These are phyloP conservation scores for Cyberlindnera japonica DNA, from an alignment of 805 yeast genomes.

Conservation along the genomic window DNA sequence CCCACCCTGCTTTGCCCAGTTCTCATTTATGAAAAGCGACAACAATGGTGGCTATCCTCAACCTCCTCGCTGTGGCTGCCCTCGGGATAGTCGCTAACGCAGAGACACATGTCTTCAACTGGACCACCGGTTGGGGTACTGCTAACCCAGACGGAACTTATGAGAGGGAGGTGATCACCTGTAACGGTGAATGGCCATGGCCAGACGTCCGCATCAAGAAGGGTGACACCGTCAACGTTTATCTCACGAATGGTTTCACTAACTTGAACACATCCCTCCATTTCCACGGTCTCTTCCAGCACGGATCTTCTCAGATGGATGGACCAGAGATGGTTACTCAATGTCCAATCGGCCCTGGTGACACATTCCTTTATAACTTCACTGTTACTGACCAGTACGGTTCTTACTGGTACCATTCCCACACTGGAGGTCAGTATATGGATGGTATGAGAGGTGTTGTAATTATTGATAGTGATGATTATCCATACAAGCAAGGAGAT, in stretches of 20 bases:
- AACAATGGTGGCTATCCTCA: constrained; percentile 11
- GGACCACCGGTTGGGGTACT: constrained; percentile 59
- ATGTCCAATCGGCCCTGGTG: constrained; percentile 87
- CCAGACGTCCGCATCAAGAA: constrained; percentile 74
- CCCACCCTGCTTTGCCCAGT: not conserved
- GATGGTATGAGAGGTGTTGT: constrained; percentile 87
- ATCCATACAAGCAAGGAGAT: constrained; percentile 45
- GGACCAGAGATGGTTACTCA: constrained; percentile 88
- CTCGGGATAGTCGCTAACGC: constrained; percentile 12
- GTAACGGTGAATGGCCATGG: constrained; percentile 67
- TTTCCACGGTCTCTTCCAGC: constrained; percentile 87
- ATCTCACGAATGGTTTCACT: constrained; percentile 69
- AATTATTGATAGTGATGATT: constrained; percentile 56
- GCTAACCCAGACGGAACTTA: constrained; percentile 38
- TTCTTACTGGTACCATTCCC: constrained; percentile 97
- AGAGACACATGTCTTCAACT: constrained; percentile 58
- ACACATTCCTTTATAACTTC: constrained; percentile 77
- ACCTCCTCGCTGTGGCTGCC: constrained; percentile 7
- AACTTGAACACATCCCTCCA: constrained; percentile 70
- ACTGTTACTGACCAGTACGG: constrained; percentile 81
- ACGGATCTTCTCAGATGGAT: constrained; percentile 76
- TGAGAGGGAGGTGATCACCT: constrained; percentile 40
- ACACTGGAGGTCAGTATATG: constrained; percentile 83
- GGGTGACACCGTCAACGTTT: constrained; percentile 74
- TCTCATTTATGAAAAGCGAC: not conserved